A percentile compares a stretch with the other conserved stretches of the same genome.
Evolutionary conservation across 805 yeast genomes (phyloP).

Genomic region (Candida xyloterini): DNA sequence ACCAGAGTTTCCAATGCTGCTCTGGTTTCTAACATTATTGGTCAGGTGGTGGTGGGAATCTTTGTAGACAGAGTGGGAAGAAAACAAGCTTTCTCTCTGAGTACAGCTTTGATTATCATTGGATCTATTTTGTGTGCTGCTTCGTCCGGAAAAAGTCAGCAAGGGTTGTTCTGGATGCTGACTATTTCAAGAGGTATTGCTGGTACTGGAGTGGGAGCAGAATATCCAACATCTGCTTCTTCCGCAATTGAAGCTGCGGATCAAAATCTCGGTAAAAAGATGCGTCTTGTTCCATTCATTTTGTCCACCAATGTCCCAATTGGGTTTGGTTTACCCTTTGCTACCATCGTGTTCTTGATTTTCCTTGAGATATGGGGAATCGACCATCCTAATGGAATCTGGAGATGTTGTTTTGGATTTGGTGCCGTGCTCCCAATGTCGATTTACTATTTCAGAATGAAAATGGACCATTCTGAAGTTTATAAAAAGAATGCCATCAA

Average conservation of each 20-base stretch:
- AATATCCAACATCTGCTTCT: conserved; percentile 59
- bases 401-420: conserved; percentile 49
- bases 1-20: conserved; percentile 37
- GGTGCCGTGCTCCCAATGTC: conserved; percentile 55
- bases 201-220: conserved; percentile 52
- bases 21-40: conserved; percentile 56
- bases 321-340: conserved; percentile 30
- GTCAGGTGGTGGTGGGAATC: conserved; percentile 55
- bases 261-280: conserved; percentile 35
- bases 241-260: conserved; percentile 59
- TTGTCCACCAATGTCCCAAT: conserved; percentile 46
- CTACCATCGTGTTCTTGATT: conserved; percentile 42
- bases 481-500: conserved; percentile 46
- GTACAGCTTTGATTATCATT: conserved; percentile 50
- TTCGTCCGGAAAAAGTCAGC: conserved; percentile 44
- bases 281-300: conserved; percentile 42
- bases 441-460: conserved; percentile 64
- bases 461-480: conserved; percentile 49
- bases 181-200: conserved; percentile 10
- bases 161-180: conserved; percentile 44
- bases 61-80: conserved; percentile 57
- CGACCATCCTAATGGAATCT: conserved; percentile 34
- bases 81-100: conserved; percentile 54
- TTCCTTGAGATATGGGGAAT: conserved; percentile 36
- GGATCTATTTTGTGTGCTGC: conserved; percentile 59